Evolutionary conservation across 1,284 basidiomycete species (phyloP).

Genomic region (Apiotrichum laibachii): DNA sequence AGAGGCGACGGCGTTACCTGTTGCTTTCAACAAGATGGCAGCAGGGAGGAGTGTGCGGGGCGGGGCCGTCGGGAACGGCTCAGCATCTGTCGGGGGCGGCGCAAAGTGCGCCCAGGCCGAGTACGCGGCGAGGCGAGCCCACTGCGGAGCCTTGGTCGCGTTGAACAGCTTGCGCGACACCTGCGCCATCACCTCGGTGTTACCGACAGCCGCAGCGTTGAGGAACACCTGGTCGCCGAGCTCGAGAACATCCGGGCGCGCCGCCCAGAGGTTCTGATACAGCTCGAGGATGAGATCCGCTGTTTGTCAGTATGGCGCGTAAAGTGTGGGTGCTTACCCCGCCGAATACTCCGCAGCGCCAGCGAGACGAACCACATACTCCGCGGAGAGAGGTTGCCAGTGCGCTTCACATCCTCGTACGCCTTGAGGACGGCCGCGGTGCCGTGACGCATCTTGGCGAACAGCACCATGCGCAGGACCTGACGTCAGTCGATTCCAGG

Average conservation of each 20-base stretch:
- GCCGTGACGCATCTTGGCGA: constrained; percentile 19
- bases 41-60: constrained; percentile 28
- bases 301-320: constrained; percentile 7
- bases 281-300: constrained; percentile 37
- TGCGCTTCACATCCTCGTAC: constrained; percentile 27
- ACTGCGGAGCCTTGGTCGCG: constrained; percentile 28
- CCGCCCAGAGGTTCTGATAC: constrained; percentile 30
- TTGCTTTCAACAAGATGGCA: constrained; percentile 27
- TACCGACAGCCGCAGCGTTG: constrained; percentile 28
- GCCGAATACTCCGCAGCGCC: constrained; percentile 29
- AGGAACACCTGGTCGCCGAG: constrained; percentile 43
- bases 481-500: neutral
- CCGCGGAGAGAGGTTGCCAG: constrained; percentile 29
- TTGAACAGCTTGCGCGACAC: constrained; percentile 42
- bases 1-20: constrained; percentile 17
- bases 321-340: constrained; percentile 29
- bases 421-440: constrained; percentile 22
- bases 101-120: constrained; percentile 9
- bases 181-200: constrained; percentile 30
- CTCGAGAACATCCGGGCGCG: constrained; percentile 25
- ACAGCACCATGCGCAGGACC: constrained; percentile 38
- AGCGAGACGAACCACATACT: constrained; percentile 29
- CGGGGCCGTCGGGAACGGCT: constrained; percentile 22
- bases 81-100: constrained; percentile 7
- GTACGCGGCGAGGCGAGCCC: constrained; percentile 43